Evolutionary conservation across 129 eudicot species (phyloP), one percentile per base, ranked within the genome.

Genomic region (Helichrysum umbraculigerum): DNA sequence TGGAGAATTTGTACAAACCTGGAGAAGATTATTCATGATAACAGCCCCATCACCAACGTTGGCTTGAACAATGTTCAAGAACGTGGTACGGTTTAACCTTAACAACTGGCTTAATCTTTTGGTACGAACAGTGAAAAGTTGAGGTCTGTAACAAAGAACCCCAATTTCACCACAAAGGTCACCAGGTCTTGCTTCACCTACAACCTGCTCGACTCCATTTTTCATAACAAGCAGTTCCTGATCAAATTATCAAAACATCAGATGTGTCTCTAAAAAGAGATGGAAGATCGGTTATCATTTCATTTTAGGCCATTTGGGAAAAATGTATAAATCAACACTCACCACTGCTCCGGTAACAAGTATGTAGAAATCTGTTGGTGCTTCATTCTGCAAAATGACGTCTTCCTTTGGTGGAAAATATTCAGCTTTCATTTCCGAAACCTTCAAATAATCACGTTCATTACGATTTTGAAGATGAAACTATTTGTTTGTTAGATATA

Each of bases 361-460:
- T 64, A 91, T 86, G 80, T 91, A 88, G 75, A 91, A 79, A 78
- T 91, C 94, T 2, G 92, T 86, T 0, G 97, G 94, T 28, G 97
- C 97, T 83, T 91, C 97, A 70, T 91, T 91, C 79, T 88, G 88
- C 82, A 91, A 80, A 60, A 91, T 91, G 52, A 91, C 85, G 66
- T 91, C 97, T 85, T 91, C 97, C 81, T 78, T 86, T 7, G 97
- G 97, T 33, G 94, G 94, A 75, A 91, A 91, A 78, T 91, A 91
- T 77, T 91, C 95, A 7, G 88, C 85, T 83, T 86, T 91, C 97
- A 91, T 91, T 86, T 88, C 94, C 29, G 95, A 79, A 52, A 86
- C 97, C 94, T 88, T 71, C 60, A 71, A 75, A 19, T 37, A 12
- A 41, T 25, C 21, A 6, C n/a, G 0, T 25, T 25, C 37, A 5